phyloP scores from a whole-genome alignment of 2,329 filamentous ascomycete species.

The Penicillium sclerotigenum region DNA sequence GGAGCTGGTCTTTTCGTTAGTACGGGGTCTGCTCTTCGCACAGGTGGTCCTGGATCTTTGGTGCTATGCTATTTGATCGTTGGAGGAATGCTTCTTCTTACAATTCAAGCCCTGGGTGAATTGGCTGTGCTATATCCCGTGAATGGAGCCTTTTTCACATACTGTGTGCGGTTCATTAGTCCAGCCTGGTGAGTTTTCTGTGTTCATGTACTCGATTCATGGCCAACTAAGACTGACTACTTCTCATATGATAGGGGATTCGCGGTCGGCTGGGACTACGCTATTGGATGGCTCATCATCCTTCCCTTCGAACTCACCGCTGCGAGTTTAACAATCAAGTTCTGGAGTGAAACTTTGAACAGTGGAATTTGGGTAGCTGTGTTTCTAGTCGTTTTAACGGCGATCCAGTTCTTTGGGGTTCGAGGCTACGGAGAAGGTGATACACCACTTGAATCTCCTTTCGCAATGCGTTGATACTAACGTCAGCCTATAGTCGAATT shows the following conservation, averaged over 20 bases:
- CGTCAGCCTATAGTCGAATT: conserved; percentile 51
- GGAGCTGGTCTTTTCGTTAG: conserved; percentile 45
- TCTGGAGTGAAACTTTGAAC: conserved; percentile 52
- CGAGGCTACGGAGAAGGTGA: conserved; percentile 41
- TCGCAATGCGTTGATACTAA: neutral
- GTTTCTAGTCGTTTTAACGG: conserved; percentile 52
- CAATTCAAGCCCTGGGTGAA: conserved; percentile 60
- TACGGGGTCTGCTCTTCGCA: conserved; percentile 36
- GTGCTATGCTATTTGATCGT: conserved; percentile 51
- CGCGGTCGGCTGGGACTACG: conserved; percentile 58
- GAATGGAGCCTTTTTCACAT: conserved; percentile 62
- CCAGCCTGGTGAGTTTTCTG: conserved; percentile 48
- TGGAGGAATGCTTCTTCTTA: conserved; percentile 57
- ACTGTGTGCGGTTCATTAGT: conserved; percentile 60
- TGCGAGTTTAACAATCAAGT: conserved; percentile 54
- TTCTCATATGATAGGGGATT: conserved; percentile 36
- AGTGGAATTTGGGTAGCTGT: conserved; percentile 56
- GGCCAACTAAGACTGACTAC: neutral
- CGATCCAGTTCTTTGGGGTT: conserved; percentile 58
- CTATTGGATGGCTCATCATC: conserved; percentile 77
- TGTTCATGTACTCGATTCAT: neutral
- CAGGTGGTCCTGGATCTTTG: conserved; percentile 39
- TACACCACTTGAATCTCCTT: too few relatives aligned
- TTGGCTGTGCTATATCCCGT: conserved; percentile 61
- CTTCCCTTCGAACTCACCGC: conserved; percentile 72